These are phyloP conservation scores for Psilocybe sp. DNA, from an alignment of 768 basidiomycete species.

Conservation along the genomic window DNA sequence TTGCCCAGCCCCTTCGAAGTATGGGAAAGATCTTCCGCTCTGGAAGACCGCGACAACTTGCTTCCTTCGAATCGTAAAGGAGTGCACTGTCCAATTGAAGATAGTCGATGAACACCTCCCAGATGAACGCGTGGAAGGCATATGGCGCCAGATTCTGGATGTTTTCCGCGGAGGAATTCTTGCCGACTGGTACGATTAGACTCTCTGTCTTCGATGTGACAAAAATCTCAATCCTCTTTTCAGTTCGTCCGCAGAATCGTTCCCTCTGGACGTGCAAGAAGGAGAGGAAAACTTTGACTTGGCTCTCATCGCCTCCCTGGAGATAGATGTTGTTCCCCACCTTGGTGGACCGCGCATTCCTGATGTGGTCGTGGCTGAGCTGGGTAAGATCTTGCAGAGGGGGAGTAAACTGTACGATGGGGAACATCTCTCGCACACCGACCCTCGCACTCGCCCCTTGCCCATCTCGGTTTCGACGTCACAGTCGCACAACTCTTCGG, in stretches of 20 bases:
- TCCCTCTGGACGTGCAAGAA: conserved; percentile 64
- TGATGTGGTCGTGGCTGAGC: conserved; percentile 62
- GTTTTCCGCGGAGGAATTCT: conserved; percentile 80
- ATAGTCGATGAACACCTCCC: conserved; percentile 53
- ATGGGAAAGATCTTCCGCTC: conserved; percentile 80
- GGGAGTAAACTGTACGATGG: conserved; percentile 64
- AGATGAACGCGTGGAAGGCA: conserved; percentile 66
- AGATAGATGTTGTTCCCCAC: conserved; percentile 77
- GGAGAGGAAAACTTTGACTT: conserved; percentile 85
- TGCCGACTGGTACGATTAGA: conserved; percentile 70
- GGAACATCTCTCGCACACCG: conserved; percentile 15
- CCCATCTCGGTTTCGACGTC: conserved; percentile 6
- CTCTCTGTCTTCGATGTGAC: neutral
- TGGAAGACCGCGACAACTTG: conserved; percentile 94
- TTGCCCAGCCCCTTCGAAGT: conserved; percentile 86
- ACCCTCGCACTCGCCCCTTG: neutral
- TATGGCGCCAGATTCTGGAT: conserved; percentile 84
- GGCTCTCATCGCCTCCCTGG: conserved; percentile 72
- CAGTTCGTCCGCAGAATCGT: conserved; percentile 58
- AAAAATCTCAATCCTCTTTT: neutral
- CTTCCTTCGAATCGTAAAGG: conserved; percentile 73
- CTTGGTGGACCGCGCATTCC: conserved; percentile 68
- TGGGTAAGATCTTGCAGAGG: conserved; percentile 69
- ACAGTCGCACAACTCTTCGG: neutral
- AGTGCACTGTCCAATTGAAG: conserved; percentile 54